Conservation (phyloP, 148 eudicot species). For the Cornus florida region DNA sequence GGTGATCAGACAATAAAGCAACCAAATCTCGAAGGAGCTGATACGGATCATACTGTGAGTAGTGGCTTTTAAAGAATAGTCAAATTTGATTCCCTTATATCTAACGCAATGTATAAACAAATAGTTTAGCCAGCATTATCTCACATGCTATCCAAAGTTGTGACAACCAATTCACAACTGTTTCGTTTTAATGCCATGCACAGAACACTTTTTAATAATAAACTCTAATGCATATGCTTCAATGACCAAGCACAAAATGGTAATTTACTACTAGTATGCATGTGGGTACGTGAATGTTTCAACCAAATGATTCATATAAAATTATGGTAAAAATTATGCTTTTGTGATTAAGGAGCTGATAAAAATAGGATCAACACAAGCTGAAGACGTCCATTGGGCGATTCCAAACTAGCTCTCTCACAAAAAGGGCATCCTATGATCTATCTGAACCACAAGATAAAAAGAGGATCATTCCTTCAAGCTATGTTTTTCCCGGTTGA, state of each 20-base stretch:
- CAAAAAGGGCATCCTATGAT: not conserved
- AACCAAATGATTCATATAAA: no score
- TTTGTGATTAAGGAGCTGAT: no score
- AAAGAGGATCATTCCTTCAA: not conserved
- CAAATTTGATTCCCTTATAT: slow-evolving; percentile 6
- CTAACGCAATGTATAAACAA: slow-evolving; percentile 1
- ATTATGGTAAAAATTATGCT: no score
- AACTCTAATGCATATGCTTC: not conserved
- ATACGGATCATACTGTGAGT: not conserved
- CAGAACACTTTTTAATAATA: not conserved
- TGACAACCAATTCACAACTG: slow-evolving; percentile 15
- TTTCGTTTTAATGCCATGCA: not conserved
- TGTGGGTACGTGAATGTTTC: no score
- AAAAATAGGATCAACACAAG: no score
- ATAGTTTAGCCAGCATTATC: not conserved
- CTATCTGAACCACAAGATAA: not conserved
- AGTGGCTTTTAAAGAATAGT: slow-evolving; percentile 3
- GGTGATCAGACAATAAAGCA: not conserved
- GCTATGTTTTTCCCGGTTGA: not conserved
- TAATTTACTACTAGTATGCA: not conserved
- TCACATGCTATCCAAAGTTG: slow-evolving; percentile 1
- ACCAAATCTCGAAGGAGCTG: not conserved
- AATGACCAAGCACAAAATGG: not conserved
- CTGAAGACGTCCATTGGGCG: no score
- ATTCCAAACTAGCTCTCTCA: not conserved